Base-by-base conservation (phyloP, 2,329 filamentous ascomycete species). In the Aspergillus japonicus region DNA sequence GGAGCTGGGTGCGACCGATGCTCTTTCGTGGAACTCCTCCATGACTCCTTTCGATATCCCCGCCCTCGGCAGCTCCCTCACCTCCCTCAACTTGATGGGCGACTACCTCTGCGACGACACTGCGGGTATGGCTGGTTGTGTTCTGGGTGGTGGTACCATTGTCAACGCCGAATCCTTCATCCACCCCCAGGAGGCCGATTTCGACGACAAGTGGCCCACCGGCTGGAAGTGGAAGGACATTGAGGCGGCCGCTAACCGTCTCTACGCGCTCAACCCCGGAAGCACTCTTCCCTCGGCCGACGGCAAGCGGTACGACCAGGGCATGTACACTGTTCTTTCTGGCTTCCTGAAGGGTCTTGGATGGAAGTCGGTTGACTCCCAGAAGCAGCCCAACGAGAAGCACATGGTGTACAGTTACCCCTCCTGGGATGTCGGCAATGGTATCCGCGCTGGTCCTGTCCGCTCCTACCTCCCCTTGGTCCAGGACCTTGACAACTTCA, bases 161-260 rank as follows among this genome's bases (percentile, higher is more conserved):
- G 47, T 68, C 44, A 68, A 68, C 47, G 63, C 63, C 39, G 58
- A 65, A 57, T 60, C 58, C 5, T 64, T 65, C 50, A 62, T 68
- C 19, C 47, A 68, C 53, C 66, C 89, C 0, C 83, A 86, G 62
- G 78, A 83, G 2, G 70, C 77, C 3, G 89, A 91, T 69, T 91
- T 88, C 80, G 87, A 91, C 71, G 81, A 83, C 72, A 89, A 89
- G 73, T 92, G 89, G 77, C 89, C 89, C 0, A 63, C 75, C 0
- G 89, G 89, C 44, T 92, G 89, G 89, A 86, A 88, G 73, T 80
- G 84, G 14, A 69, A 75, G 5, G 88, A 91, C 65, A 83, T 91
- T 69, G 75, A 76, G 57, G 70, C 76, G n/a, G 85, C 88, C 0
- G 84, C 86, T 2, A 74, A 82, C 21, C 82, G 85, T 42, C 83